A percentile compares a stretch with the other conserved stretches of the same genome.
Evolutionary conservation across 495 filamentous ascomycete species (phyloP).

Genomic region (Alectoria sarmentosa): DNA sequence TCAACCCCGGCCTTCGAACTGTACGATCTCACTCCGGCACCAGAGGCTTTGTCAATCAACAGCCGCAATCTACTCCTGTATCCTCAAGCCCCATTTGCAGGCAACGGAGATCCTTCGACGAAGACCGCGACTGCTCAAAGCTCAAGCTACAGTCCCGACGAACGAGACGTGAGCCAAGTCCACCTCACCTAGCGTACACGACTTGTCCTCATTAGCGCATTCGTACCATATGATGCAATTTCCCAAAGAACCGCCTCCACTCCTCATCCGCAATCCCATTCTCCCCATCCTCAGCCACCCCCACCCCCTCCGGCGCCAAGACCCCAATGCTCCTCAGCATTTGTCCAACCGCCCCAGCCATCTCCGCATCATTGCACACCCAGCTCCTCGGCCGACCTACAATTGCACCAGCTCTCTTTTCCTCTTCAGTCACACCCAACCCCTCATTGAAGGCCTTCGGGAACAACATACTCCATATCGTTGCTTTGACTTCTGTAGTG

Average conservation of each 20-base stretch:
- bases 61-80: too few relatives aligned
- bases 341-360: conserved; percentile 13
- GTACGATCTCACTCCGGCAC: too few relatives aligned
- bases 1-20: too few relatives aligned
- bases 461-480: conserved; percentile 1
- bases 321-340: conserved; percentile 10
- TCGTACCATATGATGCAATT: conserved; percentile 1
- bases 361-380: conserved; percentile 18
- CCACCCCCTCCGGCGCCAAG: conserved; percentile 8
- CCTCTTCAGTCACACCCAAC: not conserved
- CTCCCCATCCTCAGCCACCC: conserved; percentile 7
- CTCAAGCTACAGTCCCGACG: not conserved
- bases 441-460: conserved; percentile 14
- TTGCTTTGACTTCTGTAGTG: conserved; percentile 1
- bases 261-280: conserved; percentile 21
- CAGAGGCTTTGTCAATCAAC: not conserved
- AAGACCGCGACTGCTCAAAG: not conserved
- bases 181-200: not conserved
- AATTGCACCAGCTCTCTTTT: not conserved
- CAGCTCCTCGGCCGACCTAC: conserved; percentile 17
- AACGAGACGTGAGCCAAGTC: not conserved
- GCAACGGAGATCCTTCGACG: not conserved
- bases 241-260: conserved; percentile 21
- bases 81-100: not conserved
- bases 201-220: not conserved